phyloP scores from a whole-genome alignment of 2,329 filamentous ascomycete genomes.

The Pseudogymnoascus sp. region DNA sequence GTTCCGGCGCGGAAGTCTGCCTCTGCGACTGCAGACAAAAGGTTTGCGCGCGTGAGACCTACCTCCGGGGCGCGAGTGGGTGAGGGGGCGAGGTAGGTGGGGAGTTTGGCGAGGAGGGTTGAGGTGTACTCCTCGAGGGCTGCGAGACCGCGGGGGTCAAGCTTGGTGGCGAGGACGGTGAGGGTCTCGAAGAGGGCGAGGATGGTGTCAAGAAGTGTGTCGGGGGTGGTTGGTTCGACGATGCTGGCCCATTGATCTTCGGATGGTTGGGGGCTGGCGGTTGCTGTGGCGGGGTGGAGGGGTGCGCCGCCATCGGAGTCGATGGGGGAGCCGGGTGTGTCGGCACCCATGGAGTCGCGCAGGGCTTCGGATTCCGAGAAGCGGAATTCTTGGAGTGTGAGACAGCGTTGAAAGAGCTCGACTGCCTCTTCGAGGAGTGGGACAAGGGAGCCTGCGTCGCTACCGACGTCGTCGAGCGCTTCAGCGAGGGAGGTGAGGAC shows the following conservation, averaged over 20 bases:
- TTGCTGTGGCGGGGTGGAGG: constrained; percentile 11
- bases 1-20: constrained; percentile 43
- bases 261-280: constrained; percentile 4
- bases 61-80: constrained; percentile 41
- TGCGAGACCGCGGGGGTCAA: constrained; percentile 36
- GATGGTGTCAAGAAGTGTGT: constrained; percentile 58
- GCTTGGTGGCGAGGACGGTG: constrained; percentile 37
- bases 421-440: constrained; percentile 50
- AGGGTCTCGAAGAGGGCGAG: constrained; percentile 52
- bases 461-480: constrained; percentile 42
- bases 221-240: constrained; percentile 56
- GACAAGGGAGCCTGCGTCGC: constrained; percentile 29
- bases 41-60: constrained; percentile 45
- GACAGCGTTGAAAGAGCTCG: constrained; percentile 48
- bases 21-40: constrained; percentile 47
- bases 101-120: constrained; percentile 42
- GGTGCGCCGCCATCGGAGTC: constrained; percentile 28
- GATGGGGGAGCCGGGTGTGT: constrained; percentile 25
- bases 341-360: constrained; percentile 22
- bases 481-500: constrained; percentile 60
- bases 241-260: constrained; percentile 57
- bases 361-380: constrained; percentile 35
- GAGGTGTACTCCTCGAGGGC: constrained; percentile 49
- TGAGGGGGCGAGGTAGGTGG: constrained; percentile 37
- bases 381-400: constrained; percentile 42